Percentiles rank a stretch among this genome's conserved stretches.
phyloP scores from a whole-genome alignment of 306 rosid genomes.

The Glycine latifolia region DNA sequence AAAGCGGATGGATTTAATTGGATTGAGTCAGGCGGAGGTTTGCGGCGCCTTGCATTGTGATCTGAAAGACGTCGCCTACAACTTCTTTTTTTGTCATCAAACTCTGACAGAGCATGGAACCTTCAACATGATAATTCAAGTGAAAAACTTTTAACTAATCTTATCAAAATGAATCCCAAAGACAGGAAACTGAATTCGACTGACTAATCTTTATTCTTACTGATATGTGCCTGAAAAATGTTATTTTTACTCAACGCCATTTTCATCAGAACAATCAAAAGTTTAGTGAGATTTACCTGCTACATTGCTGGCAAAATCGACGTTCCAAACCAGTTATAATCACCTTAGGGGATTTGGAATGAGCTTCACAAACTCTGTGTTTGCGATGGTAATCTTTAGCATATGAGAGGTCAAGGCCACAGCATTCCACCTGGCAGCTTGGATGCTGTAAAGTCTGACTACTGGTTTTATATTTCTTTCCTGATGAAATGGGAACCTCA shows the following conservation, averaged over 20 bases:
- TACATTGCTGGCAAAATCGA: slow-evolving; percentile 97
- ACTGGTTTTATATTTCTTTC: slow-evolving; percentile 62
- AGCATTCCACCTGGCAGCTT: slow-evolving; percentile 91
- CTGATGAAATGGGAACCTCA: slow-evolving; percentile 49
- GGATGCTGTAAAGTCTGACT: slow-evolving; percentile 54
- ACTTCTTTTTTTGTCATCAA: slow-evolving; percentile 92
- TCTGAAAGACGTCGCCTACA: slow-evolving; percentile 93
- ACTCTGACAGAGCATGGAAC: slow-evolving; percentile 87
- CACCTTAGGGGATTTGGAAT: slow-evolving; percentile 87
- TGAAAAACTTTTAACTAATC: slow-evolving; percentile 32
- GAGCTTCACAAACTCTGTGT: slow-evolving; percentile 82
- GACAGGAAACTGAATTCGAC: slow-evolving; percentile 37
- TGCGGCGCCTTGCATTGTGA: slow-evolving; percentile 99
- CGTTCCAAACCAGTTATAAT: slow-evolving; percentile 71
- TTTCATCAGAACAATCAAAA: not conserved
- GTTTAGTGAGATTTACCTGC: slow-evolving; percentile 68
- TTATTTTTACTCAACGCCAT: slow-evolving; percentile 15
- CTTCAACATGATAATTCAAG: slow-evolving; percentile 58
- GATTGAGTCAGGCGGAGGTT: slow-evolving; percentile 69
- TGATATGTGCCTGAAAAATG: slow-evolving; percentile 18
- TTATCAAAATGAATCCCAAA: slow-evolving; percentile 25
- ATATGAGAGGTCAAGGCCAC: slow-evolving; percentile 79
- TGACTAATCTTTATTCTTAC: not conserved
- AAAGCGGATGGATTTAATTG: slow-evolving; percentile 61
- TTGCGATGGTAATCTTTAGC: slow-evolving; percentile 92